A percentile compares a stretch with the other conserved stretches of the same genome.
These are phyloP conservation scores for Pyronema domesticum DNA, from an alignment of 495 filamentous ascomycete species.

Conservation along the genomic window DNA sequence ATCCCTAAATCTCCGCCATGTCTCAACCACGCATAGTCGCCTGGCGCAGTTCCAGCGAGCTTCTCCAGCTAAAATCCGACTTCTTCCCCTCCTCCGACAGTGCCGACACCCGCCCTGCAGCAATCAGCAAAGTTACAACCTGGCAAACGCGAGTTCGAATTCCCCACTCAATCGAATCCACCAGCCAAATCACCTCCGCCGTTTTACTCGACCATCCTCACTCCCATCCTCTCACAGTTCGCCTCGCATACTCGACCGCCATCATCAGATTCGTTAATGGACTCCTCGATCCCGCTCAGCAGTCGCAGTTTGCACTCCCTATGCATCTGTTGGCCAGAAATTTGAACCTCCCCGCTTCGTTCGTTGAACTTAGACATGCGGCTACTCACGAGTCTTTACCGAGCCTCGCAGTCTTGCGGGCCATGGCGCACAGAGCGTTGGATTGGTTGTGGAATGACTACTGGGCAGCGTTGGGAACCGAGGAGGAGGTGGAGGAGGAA, in stretches of 20 bases:
- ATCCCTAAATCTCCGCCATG: constrained; percentile 10
- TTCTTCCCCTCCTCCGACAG: constrained; percentile 11
- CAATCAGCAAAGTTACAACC: constrained; percentile 13
- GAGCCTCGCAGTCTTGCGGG: constrained; percentile 47
- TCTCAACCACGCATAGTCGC: constrained; percentile 15
- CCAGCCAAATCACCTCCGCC: constrained; percentile 17
- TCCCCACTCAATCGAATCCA: constrained; percentile 22
- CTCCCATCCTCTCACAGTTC: constrained; percentile 3
- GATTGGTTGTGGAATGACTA: constrained; percentile 80
- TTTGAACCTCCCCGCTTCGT: constrained; percentile 59
- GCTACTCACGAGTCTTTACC: constrained; percentile 79
- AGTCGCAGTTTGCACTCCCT: constrained; percentile 47
- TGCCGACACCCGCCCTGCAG: constrained; percentile 6
- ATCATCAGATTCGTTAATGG: constrained; percentile 59
- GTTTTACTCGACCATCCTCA: constrained; percentile 11
- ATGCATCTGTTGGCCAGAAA: constrained; percentile 70
- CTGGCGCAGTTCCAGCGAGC: constrained; percentile 19
- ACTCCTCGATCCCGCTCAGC: constrained; percentile 57
- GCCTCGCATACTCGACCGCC: constrained; percentile 17
- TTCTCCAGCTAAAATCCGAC: constrained; percentile 12
- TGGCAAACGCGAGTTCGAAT: constrained; percentile 19
- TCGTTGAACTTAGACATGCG: constrained; percentile 80
- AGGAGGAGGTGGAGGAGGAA: constrained; percentile 7
- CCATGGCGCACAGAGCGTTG: constrained; percentile 46
- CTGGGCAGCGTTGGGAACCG: constrained; percentile 39